Evolutionary conservation across 2,329 filamentous ascomycete genomes (phyloP).

Genomic region (Xylariaceae sp.): DNA sequence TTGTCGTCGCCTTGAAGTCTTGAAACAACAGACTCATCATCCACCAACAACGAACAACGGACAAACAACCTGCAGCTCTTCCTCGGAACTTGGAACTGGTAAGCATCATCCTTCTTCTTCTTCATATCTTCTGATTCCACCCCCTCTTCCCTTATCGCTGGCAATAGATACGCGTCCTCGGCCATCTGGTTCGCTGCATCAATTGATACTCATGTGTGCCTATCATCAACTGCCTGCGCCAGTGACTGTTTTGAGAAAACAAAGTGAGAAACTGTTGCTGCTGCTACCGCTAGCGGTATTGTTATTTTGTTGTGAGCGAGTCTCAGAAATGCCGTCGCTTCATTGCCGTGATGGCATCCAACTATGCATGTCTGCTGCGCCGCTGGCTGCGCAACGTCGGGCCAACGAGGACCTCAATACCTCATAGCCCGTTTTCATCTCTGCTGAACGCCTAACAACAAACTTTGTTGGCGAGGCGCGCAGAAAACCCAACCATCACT

Average conservation of each 20-base stretch:
- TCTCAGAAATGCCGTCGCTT: conserved; percentile 14
- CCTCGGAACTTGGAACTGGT: conserved; percentile 9
- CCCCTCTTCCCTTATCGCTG: no score
- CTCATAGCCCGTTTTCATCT: neutral
- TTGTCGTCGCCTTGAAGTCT: conserved; percentile 10
- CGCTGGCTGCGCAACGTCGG: neutral
- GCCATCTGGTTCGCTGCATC: no score
- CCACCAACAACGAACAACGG: no score
- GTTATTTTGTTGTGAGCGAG: conserved; percentile 11
- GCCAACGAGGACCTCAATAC: neutral
- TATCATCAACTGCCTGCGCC: conserved; percentile 13
- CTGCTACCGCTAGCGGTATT: no score
- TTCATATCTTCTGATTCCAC: neutral
- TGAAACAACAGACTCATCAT: conserved; percentile 15
- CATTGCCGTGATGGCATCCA: conserved; percentile 13
- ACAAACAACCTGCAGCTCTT: no score
- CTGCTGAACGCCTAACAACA: neutral
- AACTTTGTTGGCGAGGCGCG: no score
- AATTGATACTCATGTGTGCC: no score
- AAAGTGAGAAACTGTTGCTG: no score
- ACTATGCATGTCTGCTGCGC: neutral
- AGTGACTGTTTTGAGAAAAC: no score
- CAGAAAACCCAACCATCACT: no score
- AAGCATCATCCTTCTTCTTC: conserved; percentile 9
- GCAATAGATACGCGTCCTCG: no score